These are phyloP conservation scores for Trypanosoma boissoni DNA, from an alignment of 208 protist genomes.

Conservation along the genomic window DNA sequence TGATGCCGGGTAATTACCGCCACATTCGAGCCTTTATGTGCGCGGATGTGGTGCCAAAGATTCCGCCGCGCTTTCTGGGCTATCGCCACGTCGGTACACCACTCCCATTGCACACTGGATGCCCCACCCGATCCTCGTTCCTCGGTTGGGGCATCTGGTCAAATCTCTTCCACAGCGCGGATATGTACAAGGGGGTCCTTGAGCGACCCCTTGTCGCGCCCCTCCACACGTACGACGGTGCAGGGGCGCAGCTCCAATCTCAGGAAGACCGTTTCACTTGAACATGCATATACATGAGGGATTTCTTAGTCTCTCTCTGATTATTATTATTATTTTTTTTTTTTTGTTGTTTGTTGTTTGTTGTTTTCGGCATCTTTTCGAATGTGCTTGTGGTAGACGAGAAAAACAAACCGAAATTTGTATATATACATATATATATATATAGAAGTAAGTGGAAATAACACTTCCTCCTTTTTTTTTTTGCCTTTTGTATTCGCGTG, in stretches of 20 bases:
- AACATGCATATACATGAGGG: conserved; percentile 5
- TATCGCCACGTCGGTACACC: conserved; percentile 54
- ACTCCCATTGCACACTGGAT: conserved; percentile 61
- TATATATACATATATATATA: conserved; percentile 12
- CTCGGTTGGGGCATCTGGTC: conserved; percentile 59
- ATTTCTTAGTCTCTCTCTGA: conserved; percentile 1
- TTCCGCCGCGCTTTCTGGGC: conserved; percentile 42
- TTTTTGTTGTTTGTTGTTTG: conserved; percentile 3
- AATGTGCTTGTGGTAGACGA: neutral
- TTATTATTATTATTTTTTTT: conserved; percentile 11
- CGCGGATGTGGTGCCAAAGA: conserved; percentile 46
- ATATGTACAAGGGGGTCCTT: conserved; percentile 51
- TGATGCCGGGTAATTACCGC: conserved; percentile 44
- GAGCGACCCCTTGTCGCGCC: conserved; percentile 44
- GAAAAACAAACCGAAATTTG: conserved; percentile 4
- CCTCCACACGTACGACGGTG: conserved; percentile 40
- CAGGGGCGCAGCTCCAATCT: neutral
- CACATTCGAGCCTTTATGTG: conserved; percentile 58
- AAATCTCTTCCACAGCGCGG: conserved; percentile 51
- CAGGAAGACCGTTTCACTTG: neutral
- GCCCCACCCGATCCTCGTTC: conserved; percentile 38
- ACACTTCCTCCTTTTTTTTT: conserved; percentile 16
- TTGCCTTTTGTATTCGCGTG: neutral
- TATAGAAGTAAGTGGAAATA: conserved; percentile 2
- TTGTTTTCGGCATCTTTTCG: neutral